phyloP scores from a whole-genome alignment of 2,329 filamentous ascomycete genomes.

The Colletotrichum sidae region DNA sequence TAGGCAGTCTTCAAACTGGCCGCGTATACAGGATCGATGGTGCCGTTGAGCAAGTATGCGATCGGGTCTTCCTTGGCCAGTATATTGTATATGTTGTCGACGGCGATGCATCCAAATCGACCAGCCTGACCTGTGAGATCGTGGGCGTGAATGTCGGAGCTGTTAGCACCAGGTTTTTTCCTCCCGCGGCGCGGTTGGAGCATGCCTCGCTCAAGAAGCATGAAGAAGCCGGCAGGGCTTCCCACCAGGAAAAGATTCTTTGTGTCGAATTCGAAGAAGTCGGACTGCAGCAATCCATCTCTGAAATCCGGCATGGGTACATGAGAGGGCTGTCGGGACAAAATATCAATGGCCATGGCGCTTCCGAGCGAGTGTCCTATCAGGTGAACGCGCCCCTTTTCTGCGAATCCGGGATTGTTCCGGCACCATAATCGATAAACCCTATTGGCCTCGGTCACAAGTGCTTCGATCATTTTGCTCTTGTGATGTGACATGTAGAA shows the following conservation, averaged over 20 bases:
- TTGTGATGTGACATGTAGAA: constrained; percentile 99
- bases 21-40: constrained; percentile 85
- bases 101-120: constrained; percentile 88
- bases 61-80: constrained; percentile 80
- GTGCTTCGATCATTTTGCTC: constrained; percentile 90
- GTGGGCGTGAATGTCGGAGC: constrained; percentile 65
- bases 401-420: constrained; percentile 89
- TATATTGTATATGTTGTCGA: constrained; percentile 97
- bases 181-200: constrained; percentile 82
- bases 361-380: constrained; percentile 95
- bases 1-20: constrained; percentile 80
- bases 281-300: constrained; percentile 55
- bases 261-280: constrained; percentile 91
- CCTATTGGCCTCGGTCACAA: constrained; percentile 90
- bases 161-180: constrained; percentile 79
- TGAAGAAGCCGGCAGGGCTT: constrained; percentile 91
- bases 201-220: constrained; percentile 80
- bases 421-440: constrained; percentile 96
- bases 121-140: constrained; percentile 82
- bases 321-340: constrained; percentile 87
- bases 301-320: constrained; percentile 64
- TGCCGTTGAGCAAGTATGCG: constrained; percentile 90
- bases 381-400: constrained; percentile 86
- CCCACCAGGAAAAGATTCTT: constrained; percentile 90
- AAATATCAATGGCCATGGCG: constrained; percentile 91